Evolutionary conservation across 345 rosid genomes (phyloP).

Genomic region (Boechera retrofracta): DNA sequence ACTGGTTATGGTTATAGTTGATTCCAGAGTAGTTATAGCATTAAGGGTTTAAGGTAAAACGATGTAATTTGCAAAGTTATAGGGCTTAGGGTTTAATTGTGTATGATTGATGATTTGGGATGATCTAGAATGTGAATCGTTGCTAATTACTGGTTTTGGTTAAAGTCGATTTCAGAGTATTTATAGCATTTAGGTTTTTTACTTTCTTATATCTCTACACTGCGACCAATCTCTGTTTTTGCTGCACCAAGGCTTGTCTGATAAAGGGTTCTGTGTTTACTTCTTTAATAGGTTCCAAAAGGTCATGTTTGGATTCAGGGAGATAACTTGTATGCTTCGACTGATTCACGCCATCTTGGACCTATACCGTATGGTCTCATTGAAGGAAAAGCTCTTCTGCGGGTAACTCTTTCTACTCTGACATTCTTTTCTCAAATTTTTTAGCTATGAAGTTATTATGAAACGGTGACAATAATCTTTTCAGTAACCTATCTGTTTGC

Average conservation of each 20-base stretch:
- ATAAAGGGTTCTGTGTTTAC: slow-evolving; percentile 4
- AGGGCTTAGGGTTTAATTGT: neutral
- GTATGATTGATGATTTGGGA: slow-evolving; percentile 10
- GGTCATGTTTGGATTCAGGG: slow-evolving; percentile 96
- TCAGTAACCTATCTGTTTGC: neutral
- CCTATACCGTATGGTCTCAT: slow-evolving; percentile 82
- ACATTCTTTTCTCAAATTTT: neutral
- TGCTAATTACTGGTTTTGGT: neutral
- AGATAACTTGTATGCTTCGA: slow-evolving; percentile 76
- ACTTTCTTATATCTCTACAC: neutral
- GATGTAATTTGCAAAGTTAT: neutral
- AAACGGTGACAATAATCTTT: neutral
- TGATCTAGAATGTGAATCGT: neutral
- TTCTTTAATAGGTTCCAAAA: slow-evolving; percentile 61
- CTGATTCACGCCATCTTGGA: slow-evolving; percentile 76
- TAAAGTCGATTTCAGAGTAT: neutral
- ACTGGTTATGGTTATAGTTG: neutral
- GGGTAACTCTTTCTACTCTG: slow-evolving; percentile 52
- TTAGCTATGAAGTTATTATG: neutral
- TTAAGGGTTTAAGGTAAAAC: neutral
- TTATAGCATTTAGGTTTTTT: neutral
- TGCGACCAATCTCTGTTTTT: neutral
- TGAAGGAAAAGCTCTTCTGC: slow-evolving; percentile 70
- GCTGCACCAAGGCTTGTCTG: neutral
- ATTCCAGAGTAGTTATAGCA: slow-evolving; percentile 8